A percentile compares a stretch with the other conserved stretches of the same genome.
Conservation (phyloP, 1,139 yeast species). For the Fermentozyma sake region DNA sequence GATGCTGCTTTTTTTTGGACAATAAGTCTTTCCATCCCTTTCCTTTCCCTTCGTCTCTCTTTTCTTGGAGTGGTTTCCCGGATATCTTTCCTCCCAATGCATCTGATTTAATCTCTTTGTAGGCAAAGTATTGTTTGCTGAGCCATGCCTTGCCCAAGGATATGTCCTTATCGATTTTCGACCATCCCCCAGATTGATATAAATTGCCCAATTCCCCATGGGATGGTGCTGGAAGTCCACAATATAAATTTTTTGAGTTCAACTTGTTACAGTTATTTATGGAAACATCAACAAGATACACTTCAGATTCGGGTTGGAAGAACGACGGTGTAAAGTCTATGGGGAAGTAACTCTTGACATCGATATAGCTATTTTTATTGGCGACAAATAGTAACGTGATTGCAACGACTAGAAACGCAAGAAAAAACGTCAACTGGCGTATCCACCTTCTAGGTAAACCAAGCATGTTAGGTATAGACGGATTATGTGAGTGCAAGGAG, state of each 20-base stretch:
- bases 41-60: slow-evolving; percentile 5
- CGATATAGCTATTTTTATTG: slow-evolving; percentile 26
- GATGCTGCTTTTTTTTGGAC: too few species aligned
- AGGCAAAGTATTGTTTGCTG: slow-evolving; percentile 26
- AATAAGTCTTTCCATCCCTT: too few species aligned
- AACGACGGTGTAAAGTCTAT: slow-evolving; percentile 30
- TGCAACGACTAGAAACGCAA: slow-evolving; percentile 15
- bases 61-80: slow-evolving; percentile 3
- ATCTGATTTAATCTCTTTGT: slow-evolving; percentile 26
- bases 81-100: slow-evolving; percentile 11
- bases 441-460: slow-evolving; percentile 13
- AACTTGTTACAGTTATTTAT: slow-evolving; percentile 28
- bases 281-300: slow-evolving; percentile 33
- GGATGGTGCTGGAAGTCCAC: slow-evolving; percentile 28
- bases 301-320: slow-evolving; percentile 38
- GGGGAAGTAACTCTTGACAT: slow-evolving; percentile 27
- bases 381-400: slow-evolving; percentile 26
- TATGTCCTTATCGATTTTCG: slow-evolving; percentile 34
- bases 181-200: slow-evolving; percentile 31
- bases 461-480: too few species aligned
- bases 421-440: slow-evolving; percentile 21
- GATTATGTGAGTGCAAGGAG: too few species aligned
- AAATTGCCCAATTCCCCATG: slow-evolving; percentile 31
- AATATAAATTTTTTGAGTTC: slow-evolving; percentile 19
- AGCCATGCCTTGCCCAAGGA: slow-evolving; percentile 32